These are phyloP conservation scores for Paecilomyces niveus DNA, from an alignment of 2,329 filamentous ascomycete genomes.

Conservation along the genomic window DNA sequence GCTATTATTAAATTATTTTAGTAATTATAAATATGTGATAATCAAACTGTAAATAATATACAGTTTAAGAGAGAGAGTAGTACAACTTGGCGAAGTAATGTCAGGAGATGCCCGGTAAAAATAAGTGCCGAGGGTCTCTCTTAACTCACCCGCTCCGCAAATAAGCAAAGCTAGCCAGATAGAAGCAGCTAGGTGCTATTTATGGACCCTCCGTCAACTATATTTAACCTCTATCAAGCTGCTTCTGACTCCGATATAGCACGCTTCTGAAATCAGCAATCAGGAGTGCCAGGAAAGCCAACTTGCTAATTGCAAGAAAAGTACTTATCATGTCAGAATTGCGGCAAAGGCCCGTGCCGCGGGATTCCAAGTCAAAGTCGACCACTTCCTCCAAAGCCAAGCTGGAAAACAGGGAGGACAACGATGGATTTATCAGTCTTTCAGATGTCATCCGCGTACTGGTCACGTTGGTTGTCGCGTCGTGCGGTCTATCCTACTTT, in stretches of 20 bases:
- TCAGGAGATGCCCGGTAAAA: not conserved
- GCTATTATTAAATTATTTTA: too few relatives aligned
- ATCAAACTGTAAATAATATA: too few relatives aligned
- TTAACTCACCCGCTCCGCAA: not conserved
- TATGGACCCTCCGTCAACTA: not conserved
- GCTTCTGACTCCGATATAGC: not conserved
- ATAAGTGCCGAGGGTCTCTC: not conserved
- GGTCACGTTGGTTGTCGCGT: slow-evolving; percentile 59
- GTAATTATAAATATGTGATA: too few relatives aligned
- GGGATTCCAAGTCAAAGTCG: slow-evolving; percentile 6
- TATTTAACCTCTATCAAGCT: not conserved
- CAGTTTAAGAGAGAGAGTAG: too few relatives aligned
- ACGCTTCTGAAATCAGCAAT: not conserved
- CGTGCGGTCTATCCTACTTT: slow-evolving; percentile 67
- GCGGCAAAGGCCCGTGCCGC: slow-evolving; percentile 20
- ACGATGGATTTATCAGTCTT: slow-evolving; percentile 30
- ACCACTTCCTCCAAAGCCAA: not conserved
- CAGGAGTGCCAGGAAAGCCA: not conserved
- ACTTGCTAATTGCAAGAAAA: not conserved
- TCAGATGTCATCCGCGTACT: slow-evolving; percentile 65
- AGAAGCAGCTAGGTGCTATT: not conserved
- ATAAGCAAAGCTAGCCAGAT: not conserved
- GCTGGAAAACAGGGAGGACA: slow-evolving; percentile 12
- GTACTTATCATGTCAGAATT: slow-evolving; percentile 21
- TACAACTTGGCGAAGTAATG: not conserved